These are phyloP conservation scores for Agrocybe praecox DNA, from an alignment of 768 basidiomycete genomes.

Conservation along the genomic window DNA sequence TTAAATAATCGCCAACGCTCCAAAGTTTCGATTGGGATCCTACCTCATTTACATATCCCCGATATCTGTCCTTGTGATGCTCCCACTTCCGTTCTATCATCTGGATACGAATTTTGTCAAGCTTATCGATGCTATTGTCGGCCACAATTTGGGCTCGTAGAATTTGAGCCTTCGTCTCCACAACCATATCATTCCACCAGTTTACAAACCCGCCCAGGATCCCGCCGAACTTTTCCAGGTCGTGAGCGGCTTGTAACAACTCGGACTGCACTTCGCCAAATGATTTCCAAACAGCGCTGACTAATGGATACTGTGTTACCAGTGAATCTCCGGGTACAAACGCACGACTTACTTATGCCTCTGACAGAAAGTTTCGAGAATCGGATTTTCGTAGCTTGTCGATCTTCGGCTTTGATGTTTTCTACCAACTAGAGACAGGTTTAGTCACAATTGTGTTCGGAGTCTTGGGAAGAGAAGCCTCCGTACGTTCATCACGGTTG, in stretches of 20 bases:
- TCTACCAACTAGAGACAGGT: not conserved
- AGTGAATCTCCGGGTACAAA: too few species aligned
- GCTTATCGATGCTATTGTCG: not conserved
- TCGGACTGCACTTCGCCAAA: slow-evolving; percentile 6
- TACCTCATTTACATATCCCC: slow-evolving; percentile 16
- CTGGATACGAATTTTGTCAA: slow-evolving; percentile 4
- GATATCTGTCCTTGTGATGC: slow-evolving; percentile 12
- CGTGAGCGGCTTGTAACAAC: slow-evolving; percentile 9
- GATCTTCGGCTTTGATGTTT: slow-evolving; percentile 7
- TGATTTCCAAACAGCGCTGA: not conserved
- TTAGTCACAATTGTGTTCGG: too few species aligned
- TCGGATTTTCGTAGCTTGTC: not conserved
- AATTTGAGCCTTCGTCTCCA: slow-evolving; percentile 16
- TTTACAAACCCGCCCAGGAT: slow-evolving; percentile 12
- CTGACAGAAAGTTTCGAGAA: not conserved
- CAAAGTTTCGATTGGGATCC: not conserved
- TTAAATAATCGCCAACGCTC: not conserved
- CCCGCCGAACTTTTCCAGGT: slow-evolving; percentile 16
- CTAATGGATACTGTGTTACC: not conserved
- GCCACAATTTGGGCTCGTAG: slow-evolving; percentile 4
- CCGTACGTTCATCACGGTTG: slow-evolving; percentile 7
- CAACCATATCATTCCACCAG: slow-evolving; percentile 19
- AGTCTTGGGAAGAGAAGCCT: not conserved
- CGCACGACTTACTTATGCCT: not conserved
- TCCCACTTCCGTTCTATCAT: slow-evolving; percentile 12